Conservation (phyloP, 2,329 filamentous ascomycete species). For the Verticillium alfalfae region DNA sequence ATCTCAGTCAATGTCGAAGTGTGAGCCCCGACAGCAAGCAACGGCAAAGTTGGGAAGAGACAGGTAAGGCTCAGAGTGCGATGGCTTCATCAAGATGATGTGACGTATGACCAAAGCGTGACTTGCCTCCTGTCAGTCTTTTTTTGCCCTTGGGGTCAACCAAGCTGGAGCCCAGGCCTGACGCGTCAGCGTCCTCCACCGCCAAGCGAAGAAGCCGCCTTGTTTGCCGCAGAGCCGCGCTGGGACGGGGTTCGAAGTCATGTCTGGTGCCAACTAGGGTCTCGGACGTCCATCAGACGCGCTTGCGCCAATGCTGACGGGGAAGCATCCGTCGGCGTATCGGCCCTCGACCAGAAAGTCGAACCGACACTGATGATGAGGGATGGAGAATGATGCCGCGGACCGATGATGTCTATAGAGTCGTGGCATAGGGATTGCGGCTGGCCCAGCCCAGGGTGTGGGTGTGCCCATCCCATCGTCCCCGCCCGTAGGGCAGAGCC, state of each 20-base stretch:
- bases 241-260: background rate
- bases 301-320: background rate
- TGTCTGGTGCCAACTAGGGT: background rate
- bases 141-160: background rate
- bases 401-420: background rate
- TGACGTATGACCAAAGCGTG: background rate
- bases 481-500: background rate
- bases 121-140: background rate
- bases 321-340: background rate
- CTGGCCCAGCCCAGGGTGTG: background rate
- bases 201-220: background rate
- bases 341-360: background rate
- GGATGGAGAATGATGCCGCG: background rate
- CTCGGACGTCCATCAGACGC: background rate
- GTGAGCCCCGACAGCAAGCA: background rate
- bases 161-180: background rate
- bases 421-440: background rate
- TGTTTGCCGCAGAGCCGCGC: background rate
- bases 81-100: background rate
- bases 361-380: background rate
- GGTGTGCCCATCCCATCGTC: background rate
- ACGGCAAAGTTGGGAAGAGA: background rate
- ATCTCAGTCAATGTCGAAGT: background rate
- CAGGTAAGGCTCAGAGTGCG: background rate
- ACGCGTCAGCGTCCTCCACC: background rate